phyloP scores from a whole-genome alignment of 176 grass and related monocot species.

The Lolium multiflorum region DNA sequence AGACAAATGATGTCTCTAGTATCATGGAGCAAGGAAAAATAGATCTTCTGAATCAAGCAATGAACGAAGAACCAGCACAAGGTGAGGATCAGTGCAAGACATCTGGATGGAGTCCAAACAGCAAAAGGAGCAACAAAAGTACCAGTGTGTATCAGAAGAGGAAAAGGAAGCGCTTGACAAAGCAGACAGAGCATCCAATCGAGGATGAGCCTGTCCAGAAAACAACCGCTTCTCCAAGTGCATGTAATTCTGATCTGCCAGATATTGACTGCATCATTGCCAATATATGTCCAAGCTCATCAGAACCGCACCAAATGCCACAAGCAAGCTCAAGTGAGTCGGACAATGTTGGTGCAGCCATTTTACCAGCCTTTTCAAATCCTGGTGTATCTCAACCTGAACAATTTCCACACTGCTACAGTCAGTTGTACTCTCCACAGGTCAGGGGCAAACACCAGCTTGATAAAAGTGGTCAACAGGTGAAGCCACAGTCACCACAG shows the following conservation, averaged over 20 bases:
- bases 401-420: slow-evolving; percentile 20
- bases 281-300: slow-evolving; percentile 40
- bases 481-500: slow-evolving; percentile 34
- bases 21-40: neutral
- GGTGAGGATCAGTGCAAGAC: slow-evolving; percentile 30
- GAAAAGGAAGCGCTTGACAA: slow-evolving; percentile 34
- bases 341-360: neutral
- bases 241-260: slow-evolving; percentile 38
- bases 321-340: slow-evolving; percentile 34
- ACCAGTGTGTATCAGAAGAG: slow-evolving; percentile 21
- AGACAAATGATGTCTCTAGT: slow-evolving; percentile 19
- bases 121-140: slow-evolving; percentile 29
- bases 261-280: slow-evolving; percentile 39
- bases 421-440: slow-evolving; percentile 27
- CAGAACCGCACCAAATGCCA: slow-evolving; percentile 17
- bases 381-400: slow-evolving; percentile 20
- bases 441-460: neutral
- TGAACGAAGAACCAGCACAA: slow-evolving; percentile 16
- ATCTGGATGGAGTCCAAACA: slow-evolving; percentile 38
- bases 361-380: slow-evolving; percentile 19
- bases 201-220: slow-evolving; percentile 35
- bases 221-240: slow-evolving; percentile 30
- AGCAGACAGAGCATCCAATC: slow-evolving; percentile 27
- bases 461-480: slow-evolving; percentile 31
- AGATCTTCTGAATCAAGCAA: slow-evolving; percentile 9